Base-by-base conservation (phyloP, 2,329 filamentous ascomycete genomes). In the Ophiostoma sp. region DNA sequence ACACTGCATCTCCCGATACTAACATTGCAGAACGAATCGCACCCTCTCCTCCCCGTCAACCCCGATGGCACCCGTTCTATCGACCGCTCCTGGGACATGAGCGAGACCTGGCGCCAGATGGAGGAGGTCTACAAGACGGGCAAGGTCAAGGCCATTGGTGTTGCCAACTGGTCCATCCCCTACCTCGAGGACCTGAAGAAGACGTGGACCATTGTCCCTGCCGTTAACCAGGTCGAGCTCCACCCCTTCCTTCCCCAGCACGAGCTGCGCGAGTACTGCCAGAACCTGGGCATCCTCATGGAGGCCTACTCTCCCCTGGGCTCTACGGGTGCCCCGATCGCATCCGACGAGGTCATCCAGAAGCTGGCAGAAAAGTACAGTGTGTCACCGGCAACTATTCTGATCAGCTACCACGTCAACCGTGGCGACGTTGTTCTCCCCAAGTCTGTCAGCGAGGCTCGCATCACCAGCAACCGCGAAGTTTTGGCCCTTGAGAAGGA, bases 351-450 rank as follows among this genome's bases (percentile, higher is more conserved):
- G 74, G 85, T 82, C 0, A 81, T 90, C 70, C 87, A 85, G 77
- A 81, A 80, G 39, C 83, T 89, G 52, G 86, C 87, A 57, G 78
- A 85, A 74, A 85, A 85, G 78, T 84, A 83, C 75, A 84, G 83
- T 31, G 82, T 86, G 78, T 85, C 83, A 1, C 81, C 89, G 13
- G 87, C 86, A 3, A 87, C 89, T 78, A 83, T 88, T 27, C 79
- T 89, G 70, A 85, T 89, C 72, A 86, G 86, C 60, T 91, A 89
- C 88, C 89, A 87, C 69, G 78, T 90, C 60, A 83, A 84, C 70
- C 83, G 89, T 68, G 88, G 89, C 71, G 90, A 90, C 77, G 83
- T 86, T 54, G 89, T 90, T 54, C 81, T 91, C 72, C 88, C 89
- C 75, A 91, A 91, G 85, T 89, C 87, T 79, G 87, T 87, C 67